Evolutionary conservation across 208 protist species (phyloP).

Genomic region (Leptomonas pyrrhocoris): DNA sequence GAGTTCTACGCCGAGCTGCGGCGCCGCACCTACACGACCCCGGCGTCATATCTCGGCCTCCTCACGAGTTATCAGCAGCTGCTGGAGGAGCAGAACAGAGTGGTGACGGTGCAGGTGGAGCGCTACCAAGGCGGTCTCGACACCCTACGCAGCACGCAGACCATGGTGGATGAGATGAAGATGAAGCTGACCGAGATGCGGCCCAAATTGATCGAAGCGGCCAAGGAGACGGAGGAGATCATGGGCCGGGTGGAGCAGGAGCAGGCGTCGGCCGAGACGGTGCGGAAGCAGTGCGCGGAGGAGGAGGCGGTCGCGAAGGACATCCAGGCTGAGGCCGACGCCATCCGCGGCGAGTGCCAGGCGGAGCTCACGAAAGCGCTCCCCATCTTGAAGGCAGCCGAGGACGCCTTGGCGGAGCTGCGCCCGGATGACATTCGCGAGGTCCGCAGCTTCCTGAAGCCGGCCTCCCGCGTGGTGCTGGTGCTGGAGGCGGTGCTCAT

Average conservation of each 20-base stretch:
- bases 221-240: constrained; percentile 93
- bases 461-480: constrained; percentile 89
- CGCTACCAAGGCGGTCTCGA: constrained; percentile 92
- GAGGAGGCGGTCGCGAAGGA: constrained; percentile 87
- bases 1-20: constrained; percentile 95
- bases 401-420: constrained; percentile 94
- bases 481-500: constrained; percentile 94
- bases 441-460: constrained; percentile 93
- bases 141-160: constrained; percentile 94
- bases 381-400: constrained; percentile 92
- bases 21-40: constrained; percentile 96
- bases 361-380: constrained; percentile 94
- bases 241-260: constrained; percentile 92
- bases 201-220: constrained; percentile 93
- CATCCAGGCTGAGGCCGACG: constrained; percentile 91
- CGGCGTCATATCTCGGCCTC: constrained; percentile 96
- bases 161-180: constrained; percentile 95
- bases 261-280: constrained; percentile 87
- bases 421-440: constrained; percentile 93
- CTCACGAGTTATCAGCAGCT: constrained; percentile 90
- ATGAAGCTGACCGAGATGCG: constrained; percentile 94
- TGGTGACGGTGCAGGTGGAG: constrained; percentile 68
- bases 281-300: constrained; percentile 78
- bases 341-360: constrained; percentile 91
- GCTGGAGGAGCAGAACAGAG: constrained; percentile 84